Evolutionary conservation across 768 basidiomycete genomes (phyloP).

Genomic region (Mycena floridula): DNA sequence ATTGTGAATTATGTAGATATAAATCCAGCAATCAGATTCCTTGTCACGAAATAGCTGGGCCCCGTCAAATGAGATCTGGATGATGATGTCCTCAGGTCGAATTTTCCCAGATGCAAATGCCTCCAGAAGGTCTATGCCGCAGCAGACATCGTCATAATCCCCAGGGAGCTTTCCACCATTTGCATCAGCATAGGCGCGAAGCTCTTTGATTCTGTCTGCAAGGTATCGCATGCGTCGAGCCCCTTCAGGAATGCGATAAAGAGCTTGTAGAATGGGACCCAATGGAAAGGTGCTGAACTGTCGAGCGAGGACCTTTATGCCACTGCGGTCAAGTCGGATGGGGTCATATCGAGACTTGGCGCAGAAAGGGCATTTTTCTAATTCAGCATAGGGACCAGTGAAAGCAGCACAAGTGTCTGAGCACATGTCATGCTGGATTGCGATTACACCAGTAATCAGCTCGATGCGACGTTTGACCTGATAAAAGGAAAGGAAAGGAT

Average conservation of each 20-base stretch:
- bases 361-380: conserved; percentile 19
- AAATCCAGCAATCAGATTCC: conserved; percentile 24
- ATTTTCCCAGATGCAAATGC: conserved; percentile 8
- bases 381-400: conserved; percentile 13
- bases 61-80: conserved; percentile 33
- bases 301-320: conserved; percentile 6
- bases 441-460: conserved; percentile 12
- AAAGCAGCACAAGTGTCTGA: conserved; percentile 17
- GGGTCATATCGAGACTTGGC: conserved; percentile 16
- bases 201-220: background rate
- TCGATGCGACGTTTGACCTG: conserved; percentile 7
- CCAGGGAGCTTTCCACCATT: no score
- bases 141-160: conserved; percentile 9
- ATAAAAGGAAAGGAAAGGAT: no score
- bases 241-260: conserved; percentile 11
- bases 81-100: conserved; percentile 18
- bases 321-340: no score
- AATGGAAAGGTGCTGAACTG: conserved; percentile 16
- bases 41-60: conserved; percentile 34
- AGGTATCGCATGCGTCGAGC: conserved; percentile 3
- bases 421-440: conserved; percentile 20
- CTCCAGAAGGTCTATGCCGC: conserved; percentile 9
- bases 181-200: background rate
- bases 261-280: conserved; percentile 16
- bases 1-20: conserved; percentile 32